Evolutionary conservation across 164 flowering plant species (phyloP).

Genomic region (Liriodendron chinense): DNA sequence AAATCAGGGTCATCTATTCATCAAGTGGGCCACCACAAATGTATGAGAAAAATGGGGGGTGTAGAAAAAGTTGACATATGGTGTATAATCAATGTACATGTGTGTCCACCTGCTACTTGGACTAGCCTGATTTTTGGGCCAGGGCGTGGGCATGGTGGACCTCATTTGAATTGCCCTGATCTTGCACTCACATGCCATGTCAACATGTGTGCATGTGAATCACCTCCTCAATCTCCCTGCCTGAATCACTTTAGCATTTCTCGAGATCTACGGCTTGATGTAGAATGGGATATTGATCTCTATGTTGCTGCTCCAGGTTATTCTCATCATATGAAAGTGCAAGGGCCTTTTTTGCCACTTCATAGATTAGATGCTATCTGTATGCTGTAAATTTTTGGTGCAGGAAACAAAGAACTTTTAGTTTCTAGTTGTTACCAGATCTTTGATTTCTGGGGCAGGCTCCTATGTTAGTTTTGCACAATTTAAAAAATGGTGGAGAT

Average conservation of each 20-base stretch:
- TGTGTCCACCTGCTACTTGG: neutral
- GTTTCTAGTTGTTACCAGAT: no score
- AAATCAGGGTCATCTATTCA: no score
- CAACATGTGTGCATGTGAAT: neutral
- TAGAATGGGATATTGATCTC: neutral
- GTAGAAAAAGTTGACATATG: neutral
- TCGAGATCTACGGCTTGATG: neutral
- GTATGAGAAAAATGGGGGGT: neutral
- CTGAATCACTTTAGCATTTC: neutral
- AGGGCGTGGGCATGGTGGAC: neutral
- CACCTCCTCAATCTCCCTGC: neutral
- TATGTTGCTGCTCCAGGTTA: neutral
- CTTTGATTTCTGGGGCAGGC: no score
- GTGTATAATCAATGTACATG: neutral
- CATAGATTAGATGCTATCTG: no score
- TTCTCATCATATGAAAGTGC: neutral
- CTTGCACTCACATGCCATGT: neutral
- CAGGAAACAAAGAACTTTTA: no score
- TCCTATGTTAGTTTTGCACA: no score
- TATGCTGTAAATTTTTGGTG: no score
- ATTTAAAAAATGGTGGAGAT: no score
- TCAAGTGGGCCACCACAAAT: neutral
- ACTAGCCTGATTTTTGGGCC: neutral
- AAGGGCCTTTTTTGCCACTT: no score
- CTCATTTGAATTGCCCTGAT: neutral